These are phyloP conservation scores for Beauveria sp. DNA, from an alignment of 2,329 filamentous ascomycete genomes.

Conservation along the genomic window DNA sequence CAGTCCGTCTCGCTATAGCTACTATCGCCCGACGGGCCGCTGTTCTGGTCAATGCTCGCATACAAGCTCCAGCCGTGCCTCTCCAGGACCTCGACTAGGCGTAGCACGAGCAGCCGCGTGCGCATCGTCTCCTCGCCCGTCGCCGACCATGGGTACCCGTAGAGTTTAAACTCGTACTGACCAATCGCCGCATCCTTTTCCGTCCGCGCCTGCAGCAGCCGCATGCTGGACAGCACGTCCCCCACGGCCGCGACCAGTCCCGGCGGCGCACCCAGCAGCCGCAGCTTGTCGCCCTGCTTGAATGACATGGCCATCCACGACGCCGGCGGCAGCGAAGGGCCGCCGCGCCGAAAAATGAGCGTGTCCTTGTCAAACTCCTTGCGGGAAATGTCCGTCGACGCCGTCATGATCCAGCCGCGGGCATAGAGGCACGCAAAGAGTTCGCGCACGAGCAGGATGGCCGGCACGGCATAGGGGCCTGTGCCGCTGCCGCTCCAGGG, in stretches of 20 bases:
- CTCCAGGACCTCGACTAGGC: constrained; percentile 7
- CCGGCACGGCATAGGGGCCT: constrained; percentile 3
- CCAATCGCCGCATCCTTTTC: background rate
- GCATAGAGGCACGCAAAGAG: constrained; percentile 7
- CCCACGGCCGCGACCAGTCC: background rate
- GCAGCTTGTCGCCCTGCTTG: constrained; percentile 9
- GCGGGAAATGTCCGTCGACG: constrained; percentile 9
- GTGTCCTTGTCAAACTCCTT: constrained; percentile 10
- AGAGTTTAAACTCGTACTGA: constrained; percentile 5
- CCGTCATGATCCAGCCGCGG: constrained; percentile 9
- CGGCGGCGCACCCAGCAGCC: constrained; percentile 6
- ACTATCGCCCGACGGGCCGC: background rate
- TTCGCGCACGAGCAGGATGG: constrained; percentile 7
- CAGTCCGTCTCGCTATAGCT: constrained; percentile 8
- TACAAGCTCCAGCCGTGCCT: constrained; percentile 9
- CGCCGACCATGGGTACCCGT: constrained; percentile 3
- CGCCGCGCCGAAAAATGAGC: constrained; percentile 6
- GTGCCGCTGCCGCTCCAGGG: constrained; percentile 4
- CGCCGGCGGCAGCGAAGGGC: background rate
- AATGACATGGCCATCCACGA: constrained; percentile 6
- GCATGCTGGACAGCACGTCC: background rate
- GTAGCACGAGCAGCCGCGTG: constrained; percentile 2
- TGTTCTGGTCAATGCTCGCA: constrained; percentile 11
- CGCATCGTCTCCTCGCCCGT: constrained; percentile 4
- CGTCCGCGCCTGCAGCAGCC: background rate